Base-by-base conservation (phyloP, 2,329 filamentous ascomycete species). In the Orbilia blumenaviensis region DNA sequence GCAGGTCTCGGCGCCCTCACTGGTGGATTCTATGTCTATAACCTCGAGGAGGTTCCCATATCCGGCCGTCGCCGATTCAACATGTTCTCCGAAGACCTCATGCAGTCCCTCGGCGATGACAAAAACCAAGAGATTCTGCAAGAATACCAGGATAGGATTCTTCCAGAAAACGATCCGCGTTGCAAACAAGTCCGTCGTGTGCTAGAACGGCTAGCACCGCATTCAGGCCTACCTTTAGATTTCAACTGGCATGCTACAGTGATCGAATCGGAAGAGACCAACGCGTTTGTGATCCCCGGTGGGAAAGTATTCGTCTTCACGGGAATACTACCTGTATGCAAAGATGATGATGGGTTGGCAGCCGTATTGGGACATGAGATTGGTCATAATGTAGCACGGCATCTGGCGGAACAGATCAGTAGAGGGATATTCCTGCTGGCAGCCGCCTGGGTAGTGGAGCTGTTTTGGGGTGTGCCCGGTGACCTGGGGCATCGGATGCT, bases 301-400 rank as follows among this genome's bases (percentile, higher is more conserved):
- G 91, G 91, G 23, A 93, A 93, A 79, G 91, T 94, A 0, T 94
- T 94, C 81, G 91, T 94, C 0, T 91, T 89, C 80, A 90, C 88
- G 77, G 91, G 91, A 32, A 89, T 94, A 29, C 82, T 94, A 63
- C 86, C 86, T 12, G 83, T 92, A n/a, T 90, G 90, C 73, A 81
- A 85, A 61, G 88, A 85, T 79, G 90, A 93, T 66, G 87, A 90
- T 80, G 89, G 89, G 1, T 84, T 94, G 25, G 92, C 92, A 3
- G 88, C 91, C 0, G 90, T 94, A 1, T 85, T 94, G 12, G 90
- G 91, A 8, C 92, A 94, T 82, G 92, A 94, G 84, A 92, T 94
- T 76, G 91, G 91, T 12, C 92, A 94, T 81, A 91, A 90, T 78
- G 86, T 92, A n/a, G 90, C 90, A 0, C 86, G 88, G 68, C 91